Evolutionary conservation across 2,329 filamentous ascomycete genomes (phyloP).

Genomic region (Balansia obtecta): DNA sequence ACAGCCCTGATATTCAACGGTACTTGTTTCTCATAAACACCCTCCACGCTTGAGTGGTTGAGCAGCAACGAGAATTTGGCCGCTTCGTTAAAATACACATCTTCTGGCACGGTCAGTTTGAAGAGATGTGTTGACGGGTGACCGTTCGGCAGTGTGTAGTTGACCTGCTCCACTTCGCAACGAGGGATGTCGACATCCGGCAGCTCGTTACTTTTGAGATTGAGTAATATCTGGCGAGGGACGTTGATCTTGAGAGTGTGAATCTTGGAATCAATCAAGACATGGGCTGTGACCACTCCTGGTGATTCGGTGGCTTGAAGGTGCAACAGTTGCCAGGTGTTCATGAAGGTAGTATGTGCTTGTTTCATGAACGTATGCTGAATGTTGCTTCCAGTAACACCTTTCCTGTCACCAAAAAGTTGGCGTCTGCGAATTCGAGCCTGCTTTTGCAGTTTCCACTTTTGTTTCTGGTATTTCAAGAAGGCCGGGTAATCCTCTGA

Average conservation of each 20-base stretch:
- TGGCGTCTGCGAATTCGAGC: constrained; percentile 76
- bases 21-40: constrained; percentile 90
- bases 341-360: constrained; percentile 78
- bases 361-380: constrained; percentile 76
- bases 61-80: constrained; percentile 75
- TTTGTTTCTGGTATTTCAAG: constrained; percentile 89
- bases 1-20: constrained; percentile 79
- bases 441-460: constrained; percentile 96
- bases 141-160: constrained; percentile 85
- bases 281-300: constrained; percentile 77
- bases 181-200: constrained; percentile 79
- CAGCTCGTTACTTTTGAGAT: constrained; percentile 75
- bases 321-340: constrained; percentile 90
- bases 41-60: constrained; percentile 88
- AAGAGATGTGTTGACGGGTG: constrained; percentile 91
- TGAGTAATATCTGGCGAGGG: constrained; percentile 79
- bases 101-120: constrained; percentile 81
- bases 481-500: constrained; percentile 81
- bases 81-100: constrained; percentile 72
- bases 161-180: constrained; percentile 86
- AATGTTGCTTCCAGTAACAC: constrained; percentile 37
- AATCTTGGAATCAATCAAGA: constrained; percentile 87
- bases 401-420: constrained; percentile 76
- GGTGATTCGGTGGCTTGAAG: constrained; percentile 71
- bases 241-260: constrained; percentile 83